These are phyloP conservation scores for Clavulina sp. DNA, from an alignment of 768 basidiomycete genomes.

Conservation along the genomic window DNA sequence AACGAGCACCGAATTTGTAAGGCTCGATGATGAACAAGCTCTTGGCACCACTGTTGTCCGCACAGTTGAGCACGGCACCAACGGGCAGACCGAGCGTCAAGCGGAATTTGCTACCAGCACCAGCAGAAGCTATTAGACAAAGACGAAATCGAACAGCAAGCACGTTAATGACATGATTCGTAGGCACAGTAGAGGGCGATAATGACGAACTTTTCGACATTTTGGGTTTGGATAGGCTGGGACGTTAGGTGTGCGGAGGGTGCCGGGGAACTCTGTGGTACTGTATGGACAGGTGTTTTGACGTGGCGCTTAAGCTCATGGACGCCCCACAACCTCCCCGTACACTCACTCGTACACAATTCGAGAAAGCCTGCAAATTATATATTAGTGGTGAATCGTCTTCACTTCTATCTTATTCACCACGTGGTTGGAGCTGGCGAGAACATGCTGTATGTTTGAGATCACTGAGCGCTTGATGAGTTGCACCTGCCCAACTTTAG, in stretches of 20 bases:
- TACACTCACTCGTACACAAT: not conserved
- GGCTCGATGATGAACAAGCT: constrained; percentile 90
- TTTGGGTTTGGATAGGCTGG: not conserved
- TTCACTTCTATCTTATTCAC: not conserved
- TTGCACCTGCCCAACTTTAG: not conserved
- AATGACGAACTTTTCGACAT: constrained; percentile 3
- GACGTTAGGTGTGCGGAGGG: constrained; percentile 15
- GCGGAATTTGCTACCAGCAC: constrained; percentile 85
- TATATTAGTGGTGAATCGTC: not conserved
- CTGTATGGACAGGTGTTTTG: no score
- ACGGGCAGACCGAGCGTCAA: constrained; percentile 88
- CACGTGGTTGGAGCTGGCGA: not conserved
- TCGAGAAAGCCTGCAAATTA: not conserved
- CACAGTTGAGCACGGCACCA: constrained; percentile 91
- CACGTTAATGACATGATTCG: not conserved
- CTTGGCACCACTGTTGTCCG: constrained; percentile 98
- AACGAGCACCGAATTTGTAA: constrained; percentile 84
- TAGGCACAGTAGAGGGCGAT: constrained; percentile 1
- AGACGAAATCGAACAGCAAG: constrained; percentile 1
- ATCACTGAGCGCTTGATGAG: not conserved
- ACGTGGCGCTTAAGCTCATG: no score
- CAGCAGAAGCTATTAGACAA: constrained; percentile 34
- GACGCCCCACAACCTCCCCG: no score
- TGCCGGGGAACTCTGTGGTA: no score
- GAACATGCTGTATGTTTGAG: not conserved